Evolutionary conservation across 805 yeast genomes (phyloP), one percentile per base, ranked within the genome.

Genomic region (Zygosaccharomyces rouxii): DNA sequence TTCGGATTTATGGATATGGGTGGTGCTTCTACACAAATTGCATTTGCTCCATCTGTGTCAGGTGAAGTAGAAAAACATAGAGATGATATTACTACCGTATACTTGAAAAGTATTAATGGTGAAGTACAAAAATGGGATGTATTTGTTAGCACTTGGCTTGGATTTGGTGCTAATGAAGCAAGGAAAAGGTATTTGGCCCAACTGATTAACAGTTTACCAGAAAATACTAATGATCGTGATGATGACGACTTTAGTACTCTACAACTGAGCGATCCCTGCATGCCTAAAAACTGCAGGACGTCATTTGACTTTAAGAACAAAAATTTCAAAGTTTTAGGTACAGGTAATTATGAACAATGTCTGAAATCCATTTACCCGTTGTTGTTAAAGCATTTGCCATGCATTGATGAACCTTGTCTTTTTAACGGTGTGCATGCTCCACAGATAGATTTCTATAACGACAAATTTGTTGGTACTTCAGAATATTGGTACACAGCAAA

Each of bases 1-100:
- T 83, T 78, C 55, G 99, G 99, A 4, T 92, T 94, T 58, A 85
- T 94, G 92, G 99, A 94, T 66, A 94, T 94, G 99, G 99, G 99
- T 13, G 99, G 99, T 11, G 99, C 99, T 0, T 89, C 97, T 1
- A 89, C 97, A 0, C 99, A 94, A 63, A 79, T 94, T 19, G 96
- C 98, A 7, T 94, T 90, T 74, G 89, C 86, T 7, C 97, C 97
- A 0, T 76, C 81, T 3, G 74, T 76, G 35, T 53, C 59, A 3
- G 71, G 76, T n/a, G 89, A 88, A 52, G 67, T 84, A 6, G 68
- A 64, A 22, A 76, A 76, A 53, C 95, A 89, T 64, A 63, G 69
- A 37, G 90, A 90, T 46, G 96, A 89, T 63, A 74, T 90, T 47
- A 79, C 84, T 25, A 75, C 73, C 2, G 78, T 94, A 1, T 72